Conservation (phyloP, 371 early-diverging fungal species). For the Rhizopus arrhizus region DNA sequence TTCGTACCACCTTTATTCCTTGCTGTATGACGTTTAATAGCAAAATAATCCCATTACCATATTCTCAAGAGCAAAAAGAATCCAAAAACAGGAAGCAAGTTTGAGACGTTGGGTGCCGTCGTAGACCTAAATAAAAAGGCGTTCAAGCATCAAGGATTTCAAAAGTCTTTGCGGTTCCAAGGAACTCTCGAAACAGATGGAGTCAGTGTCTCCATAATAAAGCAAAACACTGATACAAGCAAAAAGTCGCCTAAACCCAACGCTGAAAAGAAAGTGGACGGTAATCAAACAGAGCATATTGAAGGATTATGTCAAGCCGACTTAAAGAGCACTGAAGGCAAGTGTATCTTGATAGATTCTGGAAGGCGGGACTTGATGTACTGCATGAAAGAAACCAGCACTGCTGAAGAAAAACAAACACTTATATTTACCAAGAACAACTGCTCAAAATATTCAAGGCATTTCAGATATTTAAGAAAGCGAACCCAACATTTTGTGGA, state of each 20-base stretch:
- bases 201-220: conserved; percentile 9
- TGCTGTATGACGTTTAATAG: too few species aligned
- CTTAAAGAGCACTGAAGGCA: background rate
- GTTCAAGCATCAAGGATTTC: conserved; percentile 5
- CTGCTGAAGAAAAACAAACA: background rate
- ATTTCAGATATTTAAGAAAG: background rate
- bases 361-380: background rate
- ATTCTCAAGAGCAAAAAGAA: too few species aligned
- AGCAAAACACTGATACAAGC: background rate
- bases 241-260: conserved; percentile 1
- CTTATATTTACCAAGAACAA: conserved; percentile 3
- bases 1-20: too few species aligned
- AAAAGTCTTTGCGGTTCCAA: conserved; percentile 3
- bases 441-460: background rate
- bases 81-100: background rate
- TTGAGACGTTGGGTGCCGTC: background rate
- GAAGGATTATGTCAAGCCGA: background rate
- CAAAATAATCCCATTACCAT: too few species aligned
- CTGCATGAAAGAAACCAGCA: conserved; percentile 7
- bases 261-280: too few species aligned
- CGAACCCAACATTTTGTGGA: background rate
- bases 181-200: conserved; percentile 12
- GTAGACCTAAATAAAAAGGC: conserved; percentile 3
- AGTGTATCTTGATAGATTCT: conserved; percentile 5
- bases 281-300: background rate